Evolutionary conservation across 2,329 filamentous ascomycete species (phyloP), one percentile per base, ranked within the genome.

Genomic region (Colletotrichum tropicale): DNA sequence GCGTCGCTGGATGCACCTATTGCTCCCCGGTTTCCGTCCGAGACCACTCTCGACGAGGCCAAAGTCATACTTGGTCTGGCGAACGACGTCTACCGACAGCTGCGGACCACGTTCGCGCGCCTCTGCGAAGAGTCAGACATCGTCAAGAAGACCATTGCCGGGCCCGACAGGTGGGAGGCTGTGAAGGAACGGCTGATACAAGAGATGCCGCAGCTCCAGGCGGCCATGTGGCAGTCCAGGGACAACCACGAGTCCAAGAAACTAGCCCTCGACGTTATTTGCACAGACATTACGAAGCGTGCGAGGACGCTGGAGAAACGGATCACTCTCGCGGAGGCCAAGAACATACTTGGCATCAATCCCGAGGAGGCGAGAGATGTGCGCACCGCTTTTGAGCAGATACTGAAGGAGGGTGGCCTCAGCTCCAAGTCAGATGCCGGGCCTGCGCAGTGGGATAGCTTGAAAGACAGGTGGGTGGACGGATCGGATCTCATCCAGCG

Each of bases 31-130:
- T 97, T 95, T 77, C 94, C 94, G 1, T 96, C 94, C 1, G 95
- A 97, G 83, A 96, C 94, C 15, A 96, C 94, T 0, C 90, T 97
- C 74, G 93, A 95, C 78, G 94, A 96, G 83, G 93, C 93, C 80
- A 95, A 95, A 81, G 88, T 89, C 15, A 93, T 93, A 75, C 86
- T 98, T 32, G 87, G 86, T 48, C 86, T 98, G 38, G 91, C 94
- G 80, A 90, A 89, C 65, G 83, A 87, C 2, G 85, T 90, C 56
- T 97, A 97, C 82, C 89, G 88, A 36, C 85, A 91, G 74, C 83
- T 95, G 18, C 90, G 95, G 34, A 88, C 92, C 65, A 89, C 90
- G 32, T 97, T 96, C 78, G 90, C 93, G 79, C 85, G 85, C 12
- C 94, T 97, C 16, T 96, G 95, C 80, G 89, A 92, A 76, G 90